These are phyloP conservation scores for Luvunga scandens DNA, from an alignment of 345 rosid species.

Conservation along the genomic window DNA sequence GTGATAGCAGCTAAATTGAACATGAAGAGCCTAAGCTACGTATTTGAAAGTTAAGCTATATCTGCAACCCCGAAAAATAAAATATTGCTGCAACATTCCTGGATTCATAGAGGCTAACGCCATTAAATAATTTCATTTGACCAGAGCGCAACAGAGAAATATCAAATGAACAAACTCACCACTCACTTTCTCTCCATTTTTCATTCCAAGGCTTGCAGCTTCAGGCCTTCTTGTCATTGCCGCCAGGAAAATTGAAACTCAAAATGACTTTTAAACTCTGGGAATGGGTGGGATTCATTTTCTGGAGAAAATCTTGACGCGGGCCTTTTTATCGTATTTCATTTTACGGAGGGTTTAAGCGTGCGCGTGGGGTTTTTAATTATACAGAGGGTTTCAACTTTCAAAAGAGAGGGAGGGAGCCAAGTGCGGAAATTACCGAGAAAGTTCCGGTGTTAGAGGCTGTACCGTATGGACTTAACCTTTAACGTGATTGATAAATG, in stretches of 20 bases:
- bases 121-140: not conserved
- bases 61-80: not conserved
- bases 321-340: not conserved
- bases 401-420: not conserved
- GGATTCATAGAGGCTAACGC: not conserved
- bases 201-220: not conserved
- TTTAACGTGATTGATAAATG: not conserved
- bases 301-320: not conserved
- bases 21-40: not conserved
- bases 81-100: not conserved
- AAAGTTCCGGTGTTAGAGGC: conserved; percentile 1
- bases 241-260: not conserved
- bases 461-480: not conserved
- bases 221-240: not conserved
- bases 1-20: not conserved
- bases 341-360: conserved; percentile 5
- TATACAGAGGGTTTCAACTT: not conserved
- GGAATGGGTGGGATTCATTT: conserved; percentile 9
- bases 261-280: not conserved
- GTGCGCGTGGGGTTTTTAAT: not conserved
- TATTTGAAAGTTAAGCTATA: not conserved
- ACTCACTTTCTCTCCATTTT: not conserved
- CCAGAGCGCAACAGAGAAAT: not conserved
- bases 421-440: not conserved
- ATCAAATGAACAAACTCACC: conserved; percentile 17